Evolutionary conservation across 805 yeast genomes (phyloP).

Genomic region (Pichia rugopelliculosa): DNA sequence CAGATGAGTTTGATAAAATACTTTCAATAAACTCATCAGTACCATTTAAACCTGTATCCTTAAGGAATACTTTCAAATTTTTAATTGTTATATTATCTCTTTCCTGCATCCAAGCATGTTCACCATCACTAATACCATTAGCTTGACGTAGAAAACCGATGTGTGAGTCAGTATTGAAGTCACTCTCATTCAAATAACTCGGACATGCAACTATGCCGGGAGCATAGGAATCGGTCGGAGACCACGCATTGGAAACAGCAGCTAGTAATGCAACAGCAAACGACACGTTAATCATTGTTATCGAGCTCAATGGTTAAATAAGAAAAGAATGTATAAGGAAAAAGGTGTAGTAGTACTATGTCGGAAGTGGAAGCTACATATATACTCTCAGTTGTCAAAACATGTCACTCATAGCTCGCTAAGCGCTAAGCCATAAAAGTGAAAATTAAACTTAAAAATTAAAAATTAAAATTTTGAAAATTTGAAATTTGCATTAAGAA

Average conservation of each 20-base stretch:
- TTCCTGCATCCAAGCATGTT: constrained; percentile 43
- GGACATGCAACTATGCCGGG: constrained; percentile 58
- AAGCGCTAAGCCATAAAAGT: no score
- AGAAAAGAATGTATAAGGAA: not conserved
- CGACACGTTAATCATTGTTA: constrained; percentile 6
- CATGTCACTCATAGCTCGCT: no score
- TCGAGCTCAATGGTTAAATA: not conserved
- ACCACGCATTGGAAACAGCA: constrained; percentile 31
- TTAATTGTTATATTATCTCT: constrained; percentile 41
- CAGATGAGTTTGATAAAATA: constrained; percentile 29
- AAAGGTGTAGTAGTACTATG: no score
- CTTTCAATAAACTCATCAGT: constrained; percentile 34
- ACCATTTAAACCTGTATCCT: constrained; percentile 39
- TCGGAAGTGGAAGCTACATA: no score
- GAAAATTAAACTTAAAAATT: no score
- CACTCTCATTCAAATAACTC: constrained; percentile 17
- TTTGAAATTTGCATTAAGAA: no score
- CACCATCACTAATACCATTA: constrained; percentile 36
- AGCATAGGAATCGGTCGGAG: constrained; percentile 52
- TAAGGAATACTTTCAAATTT: constrained; percentile 39
- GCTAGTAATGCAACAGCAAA: not conserved
- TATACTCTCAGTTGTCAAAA: no score
- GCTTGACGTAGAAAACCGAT: constrained; percentile 40
- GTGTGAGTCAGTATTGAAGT: constrained; percentile 10
- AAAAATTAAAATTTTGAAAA: no score